Percentiles rank a stretch among this genome's conserved stretches.
phyloP scores from a whole-genome alignment of 208 protist species.

The Trypanosoma rangeli region DNA sequence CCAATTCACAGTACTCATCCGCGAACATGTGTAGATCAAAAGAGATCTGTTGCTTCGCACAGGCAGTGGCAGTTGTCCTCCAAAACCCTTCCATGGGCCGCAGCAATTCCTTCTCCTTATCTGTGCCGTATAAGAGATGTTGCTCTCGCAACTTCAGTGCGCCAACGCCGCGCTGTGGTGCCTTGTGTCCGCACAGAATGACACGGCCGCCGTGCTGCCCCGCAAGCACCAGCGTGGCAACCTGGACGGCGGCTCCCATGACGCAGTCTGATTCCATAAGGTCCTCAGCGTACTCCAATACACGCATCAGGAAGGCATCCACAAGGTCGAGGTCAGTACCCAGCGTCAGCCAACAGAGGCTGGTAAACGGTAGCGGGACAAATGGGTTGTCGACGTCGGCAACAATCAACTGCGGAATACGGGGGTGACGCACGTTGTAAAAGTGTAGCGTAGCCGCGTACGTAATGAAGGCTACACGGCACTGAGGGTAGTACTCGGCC shows the following conservation, averaged over 20 bases:
- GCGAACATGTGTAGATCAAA: conserved; percentile 91
- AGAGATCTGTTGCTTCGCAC: conserved; percentile 81
- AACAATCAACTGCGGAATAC: conserved; percentile 79
- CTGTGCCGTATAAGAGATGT: conserved; percentile 80
- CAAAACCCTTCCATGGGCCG: conserved; percentile 83
- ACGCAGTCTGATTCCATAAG: conserved; percentile 50
- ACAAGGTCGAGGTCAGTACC: conserved; percentile 65
- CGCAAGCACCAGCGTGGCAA: conserved; percentile 74
- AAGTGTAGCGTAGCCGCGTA: conserved; percentile 89
- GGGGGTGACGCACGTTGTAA: conserved; percentile 80
- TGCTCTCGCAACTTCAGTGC: conserved; percentile 74
- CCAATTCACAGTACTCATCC: conserved; percentile 79
- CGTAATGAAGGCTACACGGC: conserved; percentile 87
- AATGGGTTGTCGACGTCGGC: conserved; percentile 88
- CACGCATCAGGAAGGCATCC: conserved; percentile 57
- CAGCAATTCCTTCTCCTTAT: conserved; percentile 88
- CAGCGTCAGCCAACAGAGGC: conserved; percentile 87
- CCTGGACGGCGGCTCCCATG: conserved; percentile 80
- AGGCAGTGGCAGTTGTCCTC: conserved; percentile 63
- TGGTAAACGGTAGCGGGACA: conserved; percentile 89
- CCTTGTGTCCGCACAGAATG: conserved; percentile 57
- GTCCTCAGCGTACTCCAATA: conserved; percentile 20
- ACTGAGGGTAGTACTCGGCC: conserved; percentile 64
- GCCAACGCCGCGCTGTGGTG: conserved; percentile 68
- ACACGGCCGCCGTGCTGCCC: conserved; percentile 76